Base-by-base conservation (phyloP, 169 alveolate genomes). In the Plasmodium gonderi region DNA sequence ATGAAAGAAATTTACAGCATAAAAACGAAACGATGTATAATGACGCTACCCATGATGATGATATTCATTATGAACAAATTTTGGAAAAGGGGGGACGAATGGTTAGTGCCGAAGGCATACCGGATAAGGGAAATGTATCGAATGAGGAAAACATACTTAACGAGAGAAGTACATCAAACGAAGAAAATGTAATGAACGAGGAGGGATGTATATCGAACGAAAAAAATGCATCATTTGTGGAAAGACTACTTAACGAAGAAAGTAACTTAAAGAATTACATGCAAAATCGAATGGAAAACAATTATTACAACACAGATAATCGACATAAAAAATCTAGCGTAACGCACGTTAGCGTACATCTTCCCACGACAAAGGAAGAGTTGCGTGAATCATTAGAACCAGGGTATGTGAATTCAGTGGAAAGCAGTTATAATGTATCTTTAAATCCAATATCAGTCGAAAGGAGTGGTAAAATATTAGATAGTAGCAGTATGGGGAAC, bases 1-100 rank as follows among this genome's bases (percentile, higher is more conserved):
- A 75, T 17, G 76, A n/a, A 23, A 64, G 36, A 5, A 17, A 44
- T 11, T 26, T 82, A 23, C 51, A 82, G 9, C 74, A 68, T 38
- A 82, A 82, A 47, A 82, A 82, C 23, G 92, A 82, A 47, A 82
- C 92, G 11, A 72, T 29, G 44, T 82, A 82, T 36, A 69, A 82
- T 47, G 92, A 82, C 9, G 92, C 75, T 54, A 82, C 92, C 23
- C 49, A 68, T 31, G 92, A 82, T 17, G 72, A 69, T 26, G 80
- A 8, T n/a, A n/a, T 51, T n/a, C 64, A 31, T 79, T 79, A 47
- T 47, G 60, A 69, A 17, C 12, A 33, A 44, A 54, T 33, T 20
- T 14, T 72, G 51, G 91, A 68, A 29, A 44, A 67, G 4, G 51
- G 9, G 51, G 51, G 9, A 42, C 14, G 51, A 4, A 9, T 6